These are phyloP conservation scores for Pleurotus cornucopiae DNA, from an alignment of 768 basidiomycete genomes.

Conservation along the genomic window DNA sequence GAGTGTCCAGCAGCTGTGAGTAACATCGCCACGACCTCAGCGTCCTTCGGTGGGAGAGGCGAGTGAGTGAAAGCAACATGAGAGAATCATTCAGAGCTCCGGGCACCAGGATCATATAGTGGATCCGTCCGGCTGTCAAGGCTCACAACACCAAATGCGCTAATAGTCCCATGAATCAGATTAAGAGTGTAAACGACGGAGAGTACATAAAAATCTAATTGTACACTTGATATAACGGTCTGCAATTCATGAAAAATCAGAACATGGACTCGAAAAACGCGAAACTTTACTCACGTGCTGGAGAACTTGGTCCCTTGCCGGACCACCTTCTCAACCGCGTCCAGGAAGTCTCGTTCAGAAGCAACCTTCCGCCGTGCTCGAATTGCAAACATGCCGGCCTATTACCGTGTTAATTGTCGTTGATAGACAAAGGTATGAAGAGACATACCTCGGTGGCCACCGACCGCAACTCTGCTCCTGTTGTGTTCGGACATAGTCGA, in stretches of 20 bases:
- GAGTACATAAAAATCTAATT: constrained; percentile 51
- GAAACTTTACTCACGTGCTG: constrained; percentile 66
- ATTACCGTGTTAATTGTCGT: not conserved
- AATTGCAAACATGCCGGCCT: constrained; percentile 99
- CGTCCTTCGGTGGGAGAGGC: not conserved
- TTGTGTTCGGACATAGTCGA: constrained; percentile 94
- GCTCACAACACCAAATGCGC: not conserved
- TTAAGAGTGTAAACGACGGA: constrained; percentile 6
- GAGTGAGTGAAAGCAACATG: not conserved
- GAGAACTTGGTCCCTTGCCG: constrained; percentile 98
- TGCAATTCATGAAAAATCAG: constrained; percentile 23
- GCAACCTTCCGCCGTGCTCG: constrained; percentile 94
- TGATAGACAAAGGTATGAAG: too few relatives aligned
- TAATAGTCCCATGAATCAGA: constrained; percentile 1
- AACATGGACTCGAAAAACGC: constrained; percentile 11
- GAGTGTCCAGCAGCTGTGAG: constrained; percentile 12
- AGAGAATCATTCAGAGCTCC: not conserved
- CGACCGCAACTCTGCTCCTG: constrained; percentile 95
- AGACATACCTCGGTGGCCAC: constrained; percentile 87
- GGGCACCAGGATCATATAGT: not conserved
- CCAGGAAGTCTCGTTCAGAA: constrained; percentile 95
- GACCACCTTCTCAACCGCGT: constrained; percentile 98
- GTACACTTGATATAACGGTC: constrained; percentile 90
- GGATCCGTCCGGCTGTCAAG: constrained; percentile 1
- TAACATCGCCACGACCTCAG: not conserved